phyloP scores from a whole-genome alignment of 306 rosid species.

The Quercus glauca region DNA sequence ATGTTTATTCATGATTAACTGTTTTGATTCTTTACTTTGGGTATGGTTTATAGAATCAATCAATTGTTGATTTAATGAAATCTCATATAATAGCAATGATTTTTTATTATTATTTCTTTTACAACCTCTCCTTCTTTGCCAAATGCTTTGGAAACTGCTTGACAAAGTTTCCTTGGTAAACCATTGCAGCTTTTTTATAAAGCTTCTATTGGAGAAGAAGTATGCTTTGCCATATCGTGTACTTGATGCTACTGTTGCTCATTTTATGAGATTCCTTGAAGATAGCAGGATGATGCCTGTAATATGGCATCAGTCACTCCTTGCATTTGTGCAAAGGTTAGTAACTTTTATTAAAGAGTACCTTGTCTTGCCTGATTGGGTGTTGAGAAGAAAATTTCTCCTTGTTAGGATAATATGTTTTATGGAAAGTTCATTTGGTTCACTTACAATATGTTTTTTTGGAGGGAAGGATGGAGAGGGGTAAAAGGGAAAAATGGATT shows the following conservation, averaged over 20 bases:
- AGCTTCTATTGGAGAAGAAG: conserved; percentile 91
- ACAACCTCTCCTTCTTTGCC: background rate
- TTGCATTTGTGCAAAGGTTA: conserved; percentile 88
- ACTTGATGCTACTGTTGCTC: conserved; percentile 73
- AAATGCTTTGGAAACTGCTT: conserved; percentile 16
- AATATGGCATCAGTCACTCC: conserved; percentile 97
- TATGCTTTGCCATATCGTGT: conserved; percentile 88
- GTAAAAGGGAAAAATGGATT: background rate
- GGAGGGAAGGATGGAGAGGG: background rate
- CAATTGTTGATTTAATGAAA: background rate
- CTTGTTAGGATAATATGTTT: background rate
- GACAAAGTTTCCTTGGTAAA: conserved; percentile 14
- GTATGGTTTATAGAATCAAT: too few relatives aligned
- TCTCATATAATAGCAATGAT: background rate
- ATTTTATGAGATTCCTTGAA: conserved; percentile 72
- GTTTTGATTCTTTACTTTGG: too few relatives aligned
- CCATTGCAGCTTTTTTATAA: conserved; percentile 81
- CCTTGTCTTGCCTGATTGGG: background rate
- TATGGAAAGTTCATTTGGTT: background rate
- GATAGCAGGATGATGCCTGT: conserved; percentile 85
- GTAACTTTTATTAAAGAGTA: conserved; percentile 4
- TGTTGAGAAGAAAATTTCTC: background rate
- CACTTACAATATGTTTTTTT: background rate
- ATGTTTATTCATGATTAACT: background rate
- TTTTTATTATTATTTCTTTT: too few relatives aligned